Percentiles rank a stretch among this genome's conserved stretches.
Evolutionary conservation across 2,329 filamentous ascomycete genomes (phyloP).

Genomic region (Colletotrichum filicis): DNA sequence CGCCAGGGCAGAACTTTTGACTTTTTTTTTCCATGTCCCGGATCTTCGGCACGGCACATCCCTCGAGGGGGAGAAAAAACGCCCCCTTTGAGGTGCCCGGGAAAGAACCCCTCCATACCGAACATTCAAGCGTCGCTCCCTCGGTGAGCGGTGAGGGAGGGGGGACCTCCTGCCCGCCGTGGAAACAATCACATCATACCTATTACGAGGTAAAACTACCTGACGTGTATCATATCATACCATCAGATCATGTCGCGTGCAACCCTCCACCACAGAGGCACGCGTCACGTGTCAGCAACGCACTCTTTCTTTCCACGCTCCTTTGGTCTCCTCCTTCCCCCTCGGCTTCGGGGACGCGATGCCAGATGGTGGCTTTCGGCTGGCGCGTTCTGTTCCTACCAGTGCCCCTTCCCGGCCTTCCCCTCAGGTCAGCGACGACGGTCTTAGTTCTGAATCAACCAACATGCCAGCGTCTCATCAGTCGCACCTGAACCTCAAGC

Average conservation of each 20-base stretch:
- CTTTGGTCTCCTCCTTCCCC: background rate
- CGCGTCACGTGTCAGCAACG: background rate
- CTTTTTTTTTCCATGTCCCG: no score
- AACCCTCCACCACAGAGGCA: background rate
- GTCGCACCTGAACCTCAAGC: background rate
- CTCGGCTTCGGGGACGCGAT: background rate
- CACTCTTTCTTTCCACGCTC: background rate
- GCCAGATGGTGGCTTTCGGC: background rate
- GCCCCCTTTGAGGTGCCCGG: no score
- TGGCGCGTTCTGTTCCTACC: background rate
- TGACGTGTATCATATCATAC: background rate
- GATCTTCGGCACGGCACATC: background rate
- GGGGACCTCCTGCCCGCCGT: no score
- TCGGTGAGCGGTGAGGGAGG: no score
- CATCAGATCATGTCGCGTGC: background rate
- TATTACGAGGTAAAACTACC: background rate
- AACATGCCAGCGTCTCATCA: conserved; percentile 16
- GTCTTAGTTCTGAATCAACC: background rate
- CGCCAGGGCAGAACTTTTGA: background rate
- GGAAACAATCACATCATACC: background rate
- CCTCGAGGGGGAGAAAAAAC: background rate
- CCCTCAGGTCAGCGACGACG: background rate
- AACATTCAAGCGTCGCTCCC: background rate
- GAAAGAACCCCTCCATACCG: background rate
- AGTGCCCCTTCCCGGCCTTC: background rate